These are phyloP conservation scores for Podaxis pistillaris DNA, from an alignment of 768 basidiomycete species.

Conservation along the genomic window DNA sequence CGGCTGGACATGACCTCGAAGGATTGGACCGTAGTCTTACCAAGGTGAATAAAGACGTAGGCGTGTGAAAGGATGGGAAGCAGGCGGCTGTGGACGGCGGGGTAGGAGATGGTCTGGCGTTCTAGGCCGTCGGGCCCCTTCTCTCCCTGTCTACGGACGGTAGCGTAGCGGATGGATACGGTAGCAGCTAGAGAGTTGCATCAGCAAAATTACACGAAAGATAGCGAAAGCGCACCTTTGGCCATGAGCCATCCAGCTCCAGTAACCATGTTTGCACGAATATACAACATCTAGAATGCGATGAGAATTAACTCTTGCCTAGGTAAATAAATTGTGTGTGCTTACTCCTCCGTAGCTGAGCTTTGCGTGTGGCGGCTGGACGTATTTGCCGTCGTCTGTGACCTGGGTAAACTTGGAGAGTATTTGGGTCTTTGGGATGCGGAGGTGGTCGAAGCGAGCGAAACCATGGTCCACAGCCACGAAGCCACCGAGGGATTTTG, in stretches of 20 bases:
- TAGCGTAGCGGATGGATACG: constrained; percentile 69
- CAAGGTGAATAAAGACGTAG: constrained; percentile 67
- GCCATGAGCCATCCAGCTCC: constrained; percentile 62
- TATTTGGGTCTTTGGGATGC: constrained; percentile 71
- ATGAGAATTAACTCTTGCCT: not conserved
- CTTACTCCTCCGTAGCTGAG: constrained; percentile 73
- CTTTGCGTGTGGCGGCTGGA: constrained; percentile 69
- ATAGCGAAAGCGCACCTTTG: constrained; percentile 44
- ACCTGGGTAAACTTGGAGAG: constrained; percentile 73
- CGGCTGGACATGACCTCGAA: constrained; percentile 49
- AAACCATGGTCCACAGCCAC: constrained; percentile 65
- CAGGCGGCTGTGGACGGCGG: constrained; percentile 71
- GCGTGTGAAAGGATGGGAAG: constrained; percentile 67
- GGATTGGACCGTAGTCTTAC: constrained; percentile 49
- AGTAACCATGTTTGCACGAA: constrained; percentile 66
- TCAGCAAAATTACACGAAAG: not conserved
- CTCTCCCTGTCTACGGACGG: constrained; percentile 69
- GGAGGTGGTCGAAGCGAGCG: constrained; percentile 61
- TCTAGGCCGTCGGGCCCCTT: constrained; percentile 52
- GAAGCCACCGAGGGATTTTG: constrained; percentile 52
- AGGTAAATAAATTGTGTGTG: constrained; percentile 11
- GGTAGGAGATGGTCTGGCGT: constrained; percentile 66
- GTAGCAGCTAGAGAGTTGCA: constrained; percentile 41
- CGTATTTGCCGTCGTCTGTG: constrained; percentile 61
- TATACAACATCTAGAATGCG: constrained; percentile 62